Conservation (phyloP, 1,139 yeast species). For the Spathaspora sp. region DNA sequence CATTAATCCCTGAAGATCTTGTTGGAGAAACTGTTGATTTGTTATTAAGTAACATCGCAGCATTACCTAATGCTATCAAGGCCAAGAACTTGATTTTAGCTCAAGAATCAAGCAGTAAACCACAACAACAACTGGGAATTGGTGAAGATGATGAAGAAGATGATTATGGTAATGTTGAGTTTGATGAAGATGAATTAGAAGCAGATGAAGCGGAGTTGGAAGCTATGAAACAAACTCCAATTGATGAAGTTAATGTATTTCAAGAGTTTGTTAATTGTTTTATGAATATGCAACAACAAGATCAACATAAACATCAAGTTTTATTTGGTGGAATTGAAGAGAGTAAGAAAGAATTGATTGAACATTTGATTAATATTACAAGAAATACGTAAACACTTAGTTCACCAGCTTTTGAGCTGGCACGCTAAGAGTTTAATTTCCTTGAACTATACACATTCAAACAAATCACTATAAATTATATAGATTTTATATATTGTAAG, state of each 20-base stretch:
- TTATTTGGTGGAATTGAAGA: slow-evolving; percentile 39
- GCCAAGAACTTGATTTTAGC: slow-evolving; percentile 44
- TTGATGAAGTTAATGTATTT: slow-evolving; percentile 49
- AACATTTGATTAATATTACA: slow-evolving; percentile 28
- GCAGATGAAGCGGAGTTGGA: slow-evolving; percentile 56
- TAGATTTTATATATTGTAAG: too few species aligned
- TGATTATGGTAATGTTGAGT: slow-evolving; percentile 27
- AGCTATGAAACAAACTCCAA: slow-evolving; percentile 52
- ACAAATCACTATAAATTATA: too few species aligned
- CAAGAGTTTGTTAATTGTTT: slow-evolving; percentile 39
- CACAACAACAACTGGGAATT: slow-evolving; percentile 18
- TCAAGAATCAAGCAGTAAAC: slow-evolving; percentile 33
- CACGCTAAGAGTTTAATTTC: too few species aligned
- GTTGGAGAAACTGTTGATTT: slow-evolving; percentile 41
- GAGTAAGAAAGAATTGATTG: slow-evolving; percentile 34
- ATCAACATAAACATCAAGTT: slow-evolving; percentile 33
- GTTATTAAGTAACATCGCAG: slow-evolving; percentile 41
- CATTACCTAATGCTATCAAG: slow-evolving; percentile 49
- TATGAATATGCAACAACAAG: slow-evolving; percentile 31
- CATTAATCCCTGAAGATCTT: slow-evolving; percentile 35
- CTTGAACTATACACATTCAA: too few species aligned
- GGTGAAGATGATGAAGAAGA: slow-evolving; percentile 31
- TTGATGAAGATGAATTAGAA: slow-evolving; percentile 44
- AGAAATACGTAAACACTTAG: slow-evolving; percentile 4
- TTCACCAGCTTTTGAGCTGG: too few species aligned